Base-by-base conservation (phyloP, 768 basidiomycete species). In the Lactarius pseudohatsudake region DNA sequence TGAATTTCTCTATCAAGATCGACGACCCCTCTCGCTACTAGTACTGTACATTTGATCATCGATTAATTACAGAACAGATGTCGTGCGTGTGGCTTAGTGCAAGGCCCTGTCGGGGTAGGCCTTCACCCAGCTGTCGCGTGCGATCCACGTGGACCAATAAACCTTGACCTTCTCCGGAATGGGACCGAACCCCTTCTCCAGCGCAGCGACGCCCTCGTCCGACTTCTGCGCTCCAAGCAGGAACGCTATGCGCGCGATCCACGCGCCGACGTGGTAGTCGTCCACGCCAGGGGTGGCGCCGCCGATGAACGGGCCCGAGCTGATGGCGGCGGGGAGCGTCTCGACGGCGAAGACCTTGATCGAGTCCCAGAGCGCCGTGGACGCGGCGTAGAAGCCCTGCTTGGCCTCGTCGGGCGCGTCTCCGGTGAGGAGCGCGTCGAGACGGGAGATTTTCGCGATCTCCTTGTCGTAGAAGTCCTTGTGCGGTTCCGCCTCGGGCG, bases 201-300 rank as follows among this genome's bases (percentile, higher is more conserved):
- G 68, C 2, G 76, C 73, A 32, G 70, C 72, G 47, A 79, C 59
- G 3, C 79, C 81, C 13, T 80, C 78, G 26, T 76, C 77, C 32
- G 75, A 76, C 15, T 73, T 72, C 20, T 72, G 74, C 30, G 76
- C 80, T 1, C 82, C 82, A 1, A 72, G 63, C 6, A 81, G 69
- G 26, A 75, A 74, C 13, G 77, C 77, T 30, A 85, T 79, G 36
- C 82, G 80, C 30, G 83, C 80, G 36, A 86, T 74, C 85, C 83
- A 86, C 9, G 78, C 82, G 7, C 68, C 81, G 50, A 86, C 74
- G 73, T 85, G 84, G 76, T 82, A 84, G 71, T 85, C 86, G 62
- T 83, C 83, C 71, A 84, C 82, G 10, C 83, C 80, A 0, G 83
- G 83, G 47, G 61, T 69, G 4, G 73, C 77, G 10, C 84, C 85